A percentile compares a stretch with the other conserved stretches of the same genome.
Evolutionary conservation across 208 protist species (phyloP).

Genomic region (Naegleria gruberi): DNA sequence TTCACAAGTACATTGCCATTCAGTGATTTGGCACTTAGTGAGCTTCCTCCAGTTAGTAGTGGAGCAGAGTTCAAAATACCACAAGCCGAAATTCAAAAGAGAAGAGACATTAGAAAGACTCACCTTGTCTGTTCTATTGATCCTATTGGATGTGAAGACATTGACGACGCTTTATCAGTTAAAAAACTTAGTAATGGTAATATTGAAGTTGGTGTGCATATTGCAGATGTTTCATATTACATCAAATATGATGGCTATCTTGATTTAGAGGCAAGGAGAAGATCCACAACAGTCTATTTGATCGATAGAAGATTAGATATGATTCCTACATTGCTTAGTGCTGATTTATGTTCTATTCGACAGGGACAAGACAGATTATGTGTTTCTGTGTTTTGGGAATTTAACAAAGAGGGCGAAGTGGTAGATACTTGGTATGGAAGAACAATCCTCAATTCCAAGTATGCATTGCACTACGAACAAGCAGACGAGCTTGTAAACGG

Average conservation of each 20-base stretch:
- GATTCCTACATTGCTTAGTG: constrained; percentile 85
- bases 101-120: constrained; percentile 39
- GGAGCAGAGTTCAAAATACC: constrained; percentile 27
- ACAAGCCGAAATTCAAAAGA: constrained; percentile 28
- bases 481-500: constrained; percentile 83
- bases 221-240: constrained; percentile 45
- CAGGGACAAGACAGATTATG: constrained; percentile 73
- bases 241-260: background rate
- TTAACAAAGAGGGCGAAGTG: constrained; percentile 28
- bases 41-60: background rate
- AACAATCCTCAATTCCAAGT: constrained; percentile 78
- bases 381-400: constrained; percentile 83
- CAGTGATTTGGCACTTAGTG: background rate
- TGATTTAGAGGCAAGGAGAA: constrained; percentile 26
- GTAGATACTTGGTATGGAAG: constrained; percentile 56
- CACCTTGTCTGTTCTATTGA: constrained; percentile 45
- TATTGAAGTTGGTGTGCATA: constrained; percentile 60
- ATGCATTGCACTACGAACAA: constrained; percentile 83
- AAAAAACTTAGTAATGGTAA: background rate
- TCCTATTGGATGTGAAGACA: constrained; percentile 62
- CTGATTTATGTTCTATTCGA: constrained; percentile 88
- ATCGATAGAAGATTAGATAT: constrained; percentile 76
- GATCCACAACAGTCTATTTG: constrained; percentile 28
- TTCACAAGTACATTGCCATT: background rate
- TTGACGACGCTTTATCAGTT: constrained; percentile 55